A percentile compares a stretch with the other conserved stretches of the same genome.
phyloP scores from a whole-genome alignment of 768 basidiomycete species.

The Baorangia bicolor region DNA sequence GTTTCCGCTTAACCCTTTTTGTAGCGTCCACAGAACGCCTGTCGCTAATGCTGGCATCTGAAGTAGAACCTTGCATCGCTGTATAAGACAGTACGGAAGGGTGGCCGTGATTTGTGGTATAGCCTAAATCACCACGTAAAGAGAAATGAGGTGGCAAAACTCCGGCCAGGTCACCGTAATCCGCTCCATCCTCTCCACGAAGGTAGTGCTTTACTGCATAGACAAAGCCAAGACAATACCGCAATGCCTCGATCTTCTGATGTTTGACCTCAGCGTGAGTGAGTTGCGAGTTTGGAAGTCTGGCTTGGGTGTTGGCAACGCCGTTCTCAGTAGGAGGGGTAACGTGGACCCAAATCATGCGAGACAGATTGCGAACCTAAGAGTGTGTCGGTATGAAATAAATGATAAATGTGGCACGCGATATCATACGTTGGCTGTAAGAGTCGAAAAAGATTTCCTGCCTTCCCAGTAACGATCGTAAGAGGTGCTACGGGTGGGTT shows the following conservation, averaged over 20 bases:
- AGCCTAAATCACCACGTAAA: constrained; percentile 45
- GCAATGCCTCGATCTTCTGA: constrained; percentile 69
- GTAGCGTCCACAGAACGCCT: constrained; percentile 47
- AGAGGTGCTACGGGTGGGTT: constrained; percentile 54
- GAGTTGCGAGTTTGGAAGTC: constrained; percentile 44
- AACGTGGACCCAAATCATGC: constrained; percentile 79
- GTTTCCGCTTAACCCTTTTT: constrained; percentile 68
- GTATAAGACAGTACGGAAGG: constrained; percentile 41
- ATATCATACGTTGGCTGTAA: constrained; percentile 58
- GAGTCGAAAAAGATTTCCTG: constrained; percentile 73
- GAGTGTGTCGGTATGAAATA: not conserved
- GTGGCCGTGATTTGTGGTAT: constrained; percentile 34
- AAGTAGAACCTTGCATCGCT: constrained; percentile 36
- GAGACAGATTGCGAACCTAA: constrained; percentile 69
- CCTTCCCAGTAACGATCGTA: constrained; percentile 91
- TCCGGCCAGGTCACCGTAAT: constrained; percentile 63
- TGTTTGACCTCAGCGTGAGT: constrained; percentile 54
- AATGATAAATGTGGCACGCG: not conserved
- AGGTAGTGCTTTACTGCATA: constrained; percentile 79
- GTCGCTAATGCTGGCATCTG: constrained; percentile 24
- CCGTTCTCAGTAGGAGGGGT: constrained; percentile 56
- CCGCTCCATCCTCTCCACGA: constrained; percentile 76
- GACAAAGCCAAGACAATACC: constrained; percentile 67
- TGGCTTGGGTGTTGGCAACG: constrained; percentile 47
- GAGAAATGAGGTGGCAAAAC: constrained; percentile 64